Evolutionary conservation across 257 asterid genomes (phyloP).

Genomic region (Solanum etuberosum): DNA sequence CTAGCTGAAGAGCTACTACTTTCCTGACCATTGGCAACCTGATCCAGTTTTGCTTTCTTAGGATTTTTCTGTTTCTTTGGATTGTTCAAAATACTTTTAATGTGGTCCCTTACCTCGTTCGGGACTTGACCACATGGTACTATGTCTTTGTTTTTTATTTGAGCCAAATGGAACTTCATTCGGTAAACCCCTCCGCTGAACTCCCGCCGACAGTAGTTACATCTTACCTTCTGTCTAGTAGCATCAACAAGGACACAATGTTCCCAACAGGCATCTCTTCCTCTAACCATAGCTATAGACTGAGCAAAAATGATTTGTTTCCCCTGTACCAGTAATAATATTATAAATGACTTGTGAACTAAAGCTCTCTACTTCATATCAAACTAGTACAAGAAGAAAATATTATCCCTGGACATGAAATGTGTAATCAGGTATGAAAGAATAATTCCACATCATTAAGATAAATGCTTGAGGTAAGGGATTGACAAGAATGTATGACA

Average conservation of each 20-base stretch:
- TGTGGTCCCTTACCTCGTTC: constrained; percentile 17
- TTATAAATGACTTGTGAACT: not conserved
- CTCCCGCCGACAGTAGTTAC: constrained; percentile 36
- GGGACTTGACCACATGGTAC: constrained; percentile 36
- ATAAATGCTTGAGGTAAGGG: not conserved
- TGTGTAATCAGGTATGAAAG: not conserved
- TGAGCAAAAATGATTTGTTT: not conserved
- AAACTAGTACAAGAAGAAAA: not conserved
- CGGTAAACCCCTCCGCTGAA: constrained; percentile 46
- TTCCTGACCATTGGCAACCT: constrained; percentile 15
- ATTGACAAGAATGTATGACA: not conserved
- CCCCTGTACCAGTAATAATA: not conserved
- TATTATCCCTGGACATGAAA: not conserved
- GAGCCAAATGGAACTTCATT: constrained; percentile 42
- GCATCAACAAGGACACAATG: constrained; percentile 43
- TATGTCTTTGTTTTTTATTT: constrained; percentile 34
- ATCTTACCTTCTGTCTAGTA: constrained; percentile 34
- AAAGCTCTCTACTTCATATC: not conserved
- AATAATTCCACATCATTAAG: not conserved
- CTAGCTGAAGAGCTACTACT: constrained; percentile 35
- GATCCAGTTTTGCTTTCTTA: constrained; percentile 27
- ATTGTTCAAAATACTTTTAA: constrained; percentile 17
- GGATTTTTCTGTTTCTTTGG: constrained; percentile 25
- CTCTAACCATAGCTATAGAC: constrained; percentile 26
- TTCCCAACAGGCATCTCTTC: constrained; percentile 41